phyloP scores from a whole-genome alignment of 805 yeast genomes.

The Ascoidea tarda region DNA sequence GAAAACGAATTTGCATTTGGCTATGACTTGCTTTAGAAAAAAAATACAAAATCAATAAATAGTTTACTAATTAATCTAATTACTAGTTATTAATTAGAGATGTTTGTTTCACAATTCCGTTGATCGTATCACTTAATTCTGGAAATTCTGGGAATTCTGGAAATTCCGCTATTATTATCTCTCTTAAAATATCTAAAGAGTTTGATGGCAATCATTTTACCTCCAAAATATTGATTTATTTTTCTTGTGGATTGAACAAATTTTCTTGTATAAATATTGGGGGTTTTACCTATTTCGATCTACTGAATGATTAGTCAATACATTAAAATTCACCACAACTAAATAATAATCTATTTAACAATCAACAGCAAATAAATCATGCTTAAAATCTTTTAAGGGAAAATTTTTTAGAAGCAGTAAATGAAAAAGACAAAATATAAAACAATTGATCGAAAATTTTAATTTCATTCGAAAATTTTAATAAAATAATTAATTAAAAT shows the following conservation, averaged over 20 bases:
- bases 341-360: no score
- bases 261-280: slow-evolving; percentile 93
- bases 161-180: slow-evolving; percentile 58
- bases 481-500: no score
- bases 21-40: not conserved
- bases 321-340: no score
- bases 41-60: not conserved
- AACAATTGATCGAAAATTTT: no score
- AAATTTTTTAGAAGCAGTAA: no score
- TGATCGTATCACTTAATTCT: slow-evolving; percentile 44
- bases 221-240: slow-evolving; percentile 77
- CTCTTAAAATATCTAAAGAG: slow-evolving; percentile 54
- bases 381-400: no score
- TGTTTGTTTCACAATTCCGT: slow-evolving; percentile 37
- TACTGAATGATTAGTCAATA: slow-evolving; percentile 47
- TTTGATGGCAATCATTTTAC: slow-evolving; percentile 60
- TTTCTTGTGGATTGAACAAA: slow-evolving; percentile 89
- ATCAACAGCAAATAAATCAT: no score
- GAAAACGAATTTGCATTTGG: slow-evolving; percentile 36
- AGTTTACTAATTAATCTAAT: no score
- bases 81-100: no score
- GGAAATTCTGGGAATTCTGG: slow-evolving; percentile 23
- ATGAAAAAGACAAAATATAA: no score
- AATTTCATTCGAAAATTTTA: no score
- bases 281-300: slow-evolving; percentile 93